phyloP scores from a whole-genome alignment of 352 stramenopile genomes.

The Globisporangium barbulae region DNA sequence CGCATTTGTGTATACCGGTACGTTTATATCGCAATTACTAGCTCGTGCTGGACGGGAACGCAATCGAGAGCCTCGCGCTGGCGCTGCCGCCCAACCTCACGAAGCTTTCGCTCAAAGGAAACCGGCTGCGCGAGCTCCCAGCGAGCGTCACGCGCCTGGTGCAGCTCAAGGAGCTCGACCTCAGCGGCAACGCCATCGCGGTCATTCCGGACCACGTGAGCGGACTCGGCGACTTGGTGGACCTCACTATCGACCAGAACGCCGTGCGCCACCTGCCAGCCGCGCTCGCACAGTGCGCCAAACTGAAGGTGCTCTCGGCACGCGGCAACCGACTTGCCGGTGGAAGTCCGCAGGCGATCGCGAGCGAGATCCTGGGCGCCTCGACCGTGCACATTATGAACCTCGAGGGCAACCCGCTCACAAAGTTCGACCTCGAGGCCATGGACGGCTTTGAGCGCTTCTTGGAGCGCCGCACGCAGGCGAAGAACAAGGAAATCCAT shows the following conservation, averaged over 20 bases:
- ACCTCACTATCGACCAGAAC: constrained; percentile 71
- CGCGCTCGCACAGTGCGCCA: constrained; percentile 47
- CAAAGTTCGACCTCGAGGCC: constrained; percentile 65
- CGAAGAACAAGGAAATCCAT: constrained; percentile 89
- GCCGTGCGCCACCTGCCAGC: constrained; percentile 37
- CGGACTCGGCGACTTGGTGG: constrained; percentile 50
- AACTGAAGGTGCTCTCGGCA: constrained; percentile 74
- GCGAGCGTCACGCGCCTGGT: constrained; percentile 38
- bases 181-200: constrained; percentile 55
- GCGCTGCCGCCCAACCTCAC: constrained; percentile 64
- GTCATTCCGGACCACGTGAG: constrained; percentile 42
- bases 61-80: constrained; percentile 49
- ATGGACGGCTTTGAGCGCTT: constrained; percentile 82
- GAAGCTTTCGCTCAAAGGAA: constrained; percentile 74
- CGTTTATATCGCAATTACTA: constrained; percentile 12
- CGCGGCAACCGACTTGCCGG: constrained; percentile 45
- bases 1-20: background rate
- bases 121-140: constrained; percentile 46
- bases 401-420: constrained; percentile 77
- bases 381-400: constrained; percentile 83
- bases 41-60: constrained; percentile 74
- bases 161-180: constrained; percentile 65
- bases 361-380: constrained; percentile 42
- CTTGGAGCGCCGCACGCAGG: constrained; percentile 61
- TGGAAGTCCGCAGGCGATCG: constrained; percentile 39